Conservation (phyloP, 257 asterid species). For the Ilex aquifolium region DNA sequence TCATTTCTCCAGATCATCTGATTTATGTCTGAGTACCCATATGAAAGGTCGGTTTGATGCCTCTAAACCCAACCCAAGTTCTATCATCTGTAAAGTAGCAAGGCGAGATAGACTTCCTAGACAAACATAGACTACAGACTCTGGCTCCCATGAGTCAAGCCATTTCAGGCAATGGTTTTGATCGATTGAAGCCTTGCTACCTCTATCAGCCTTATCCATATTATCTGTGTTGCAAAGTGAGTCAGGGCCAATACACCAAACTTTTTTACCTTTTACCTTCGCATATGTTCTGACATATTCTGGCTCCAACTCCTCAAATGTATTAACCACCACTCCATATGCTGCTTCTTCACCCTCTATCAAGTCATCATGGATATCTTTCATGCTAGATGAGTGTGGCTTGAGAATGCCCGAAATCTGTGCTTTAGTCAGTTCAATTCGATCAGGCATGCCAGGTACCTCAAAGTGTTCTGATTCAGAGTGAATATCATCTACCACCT, state of each 20-base stretch:
- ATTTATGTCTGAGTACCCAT: conserved; percentile 19
- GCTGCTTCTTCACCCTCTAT: conserved; percentile 9
- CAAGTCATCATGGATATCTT: too few relatives aligned
- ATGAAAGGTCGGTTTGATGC: conserved; percentile 29
- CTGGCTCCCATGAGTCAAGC: conserved; percentile 28
- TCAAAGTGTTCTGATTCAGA: background rate
- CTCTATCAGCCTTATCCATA: too few relatives aligned
- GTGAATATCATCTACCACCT: too few relatives aligned
- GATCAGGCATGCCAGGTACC: background rate
- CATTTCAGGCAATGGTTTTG: conserved; percentile 24
- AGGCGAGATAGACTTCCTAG: conserved; percentile 43
- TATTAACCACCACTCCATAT: too few relatives aligned
- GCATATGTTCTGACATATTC: conserved; percentile 21
- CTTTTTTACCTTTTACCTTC: conserved; percentile 16
- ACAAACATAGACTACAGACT: conserved; percentile 38
- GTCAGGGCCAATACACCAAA: conserved; percentile 33
- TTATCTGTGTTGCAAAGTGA: conserved; percentile 12
- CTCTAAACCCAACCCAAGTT: conserved; percentile 44
- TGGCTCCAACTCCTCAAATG: conserved; percentile 35
- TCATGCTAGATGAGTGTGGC: too few relatives aligned
- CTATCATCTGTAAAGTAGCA: conserved; percentile 26
- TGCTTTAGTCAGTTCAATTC: too few relatives aligned
- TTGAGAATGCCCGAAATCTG: too few relatives aligned
- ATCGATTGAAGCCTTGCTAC: too few relatives aligned
- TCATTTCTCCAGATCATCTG: conserved; percentile 12